Percentiles rank a stretch among this genome's conserved stretches.
phyloP scores from a whole-genome alignment of 164 flowering plant genomes.

The Vitis labrusca region DNA sequence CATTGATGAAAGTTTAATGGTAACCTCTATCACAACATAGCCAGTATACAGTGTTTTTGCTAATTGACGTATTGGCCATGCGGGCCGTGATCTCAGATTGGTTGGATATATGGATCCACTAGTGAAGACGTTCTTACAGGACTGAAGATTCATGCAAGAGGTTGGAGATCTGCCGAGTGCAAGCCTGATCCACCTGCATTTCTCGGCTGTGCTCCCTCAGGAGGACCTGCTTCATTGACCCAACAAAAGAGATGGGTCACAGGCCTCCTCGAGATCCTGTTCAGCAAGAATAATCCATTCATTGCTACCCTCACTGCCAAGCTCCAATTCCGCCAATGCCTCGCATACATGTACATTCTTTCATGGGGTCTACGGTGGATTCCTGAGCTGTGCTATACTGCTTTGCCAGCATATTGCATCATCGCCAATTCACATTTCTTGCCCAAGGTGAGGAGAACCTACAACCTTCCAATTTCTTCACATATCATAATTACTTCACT shows the following conservation, averaged over 20 bases:
- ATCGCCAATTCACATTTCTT: conserved; percentile 45
- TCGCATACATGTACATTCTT: conserved; percentile 27
- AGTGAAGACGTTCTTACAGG: conserved; percentile 63
- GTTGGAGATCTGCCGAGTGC: conserved; percentile 35
- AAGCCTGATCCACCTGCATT: conserved; percentile 46
- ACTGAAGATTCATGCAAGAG: conserved; percentile 43
- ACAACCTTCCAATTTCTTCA: neutral
- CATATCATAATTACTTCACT: too few species aligned
- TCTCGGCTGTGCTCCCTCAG: conserved; percentile 51
- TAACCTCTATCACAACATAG: too few species aligned
- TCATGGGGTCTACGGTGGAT: conserved; percentile 38
- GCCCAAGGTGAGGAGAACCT: conserved; percentile 43
- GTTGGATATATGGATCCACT: conserved; percentile 60
- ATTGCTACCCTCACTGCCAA: conserved; percentile 19
- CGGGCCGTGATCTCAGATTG: conserved; percentile 31
- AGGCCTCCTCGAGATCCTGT: conserved; percentile 51
- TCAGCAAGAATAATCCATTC: conserved; percentile 37
- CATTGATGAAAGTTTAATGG: too few species aligned
- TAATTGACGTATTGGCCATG: too few species aligned
- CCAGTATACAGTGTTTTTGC: too few species aligned
- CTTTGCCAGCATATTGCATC: conserved; percentile 56
- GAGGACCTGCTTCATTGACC: conserved; percentile 29
- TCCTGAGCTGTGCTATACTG: conserved; percentile 50
- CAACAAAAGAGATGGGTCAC: conserved; percentile 65
- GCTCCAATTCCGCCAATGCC: conserved; percentile 45